Base-by-base conservation (phyloP, 306 rosid species). In the Gleditsia sinensis region DNA sequence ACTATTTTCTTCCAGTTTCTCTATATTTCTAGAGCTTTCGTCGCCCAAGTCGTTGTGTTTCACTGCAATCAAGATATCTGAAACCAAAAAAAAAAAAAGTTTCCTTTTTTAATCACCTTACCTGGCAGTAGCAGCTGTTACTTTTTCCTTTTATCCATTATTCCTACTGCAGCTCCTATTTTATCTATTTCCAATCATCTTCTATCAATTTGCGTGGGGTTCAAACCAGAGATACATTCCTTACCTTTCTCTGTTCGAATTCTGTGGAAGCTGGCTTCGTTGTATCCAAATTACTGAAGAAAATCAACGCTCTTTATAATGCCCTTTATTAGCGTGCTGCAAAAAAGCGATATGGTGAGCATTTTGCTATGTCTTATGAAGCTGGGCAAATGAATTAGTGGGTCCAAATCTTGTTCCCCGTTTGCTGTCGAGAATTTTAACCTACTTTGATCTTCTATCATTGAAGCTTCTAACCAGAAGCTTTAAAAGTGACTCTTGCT, bases 341-440 rank as follows among this genome's bases (percentile, higher is more conserved):
- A 55, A 36, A 60, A 24, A 54, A 67, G 6, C 77, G 51, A 46
- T 45, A 59, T 30, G 84, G 88, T 86, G 64, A 83, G 90, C 75
- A 45, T 13, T 61, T 65, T 27, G 9, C 73, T 75, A 17, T 36
- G 0, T 68, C 58, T 78, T 69, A 1, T 42, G 73, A 10, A 28
- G 27, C 70, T 55, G 20, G 10, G 40, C 33, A 62, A 27, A 3
- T 39, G 17, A 24, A 11, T 64, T 23, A 3, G 19, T 24, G 24
- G 48, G 9, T 72, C 20, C 21, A 50, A 50, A 30, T 21, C 17
- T 4, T 40, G 13, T 53, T 19, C n/a, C 39, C 36, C 8, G 30
- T 13, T 79, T 69, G 57, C 48, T 63, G 71, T 21, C 23, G 33
- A 68, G 63, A 61, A 42, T 59, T 65, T 33, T 10, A 34, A 45